phyloP scores from a whole-genome alignment of 2,329 filamentous ascomycete species.

The Rhinocladiella similis region DNA sequence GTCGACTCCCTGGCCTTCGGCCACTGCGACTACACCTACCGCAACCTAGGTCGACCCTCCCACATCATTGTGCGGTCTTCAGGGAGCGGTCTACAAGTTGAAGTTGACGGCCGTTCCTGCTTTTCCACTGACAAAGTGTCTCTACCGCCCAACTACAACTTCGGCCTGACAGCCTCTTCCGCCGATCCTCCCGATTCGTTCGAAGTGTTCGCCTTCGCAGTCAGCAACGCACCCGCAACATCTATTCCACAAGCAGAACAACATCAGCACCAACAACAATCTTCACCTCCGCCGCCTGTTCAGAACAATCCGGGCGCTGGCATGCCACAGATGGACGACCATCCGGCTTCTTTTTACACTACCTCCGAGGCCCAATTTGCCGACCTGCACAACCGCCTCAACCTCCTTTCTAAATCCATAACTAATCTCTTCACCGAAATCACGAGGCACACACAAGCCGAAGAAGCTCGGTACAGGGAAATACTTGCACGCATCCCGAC shows the following conservation, averaged over 20 bases:
- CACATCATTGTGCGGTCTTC: conserved; percentile 74
- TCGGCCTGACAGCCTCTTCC: conserved; percentile 84
- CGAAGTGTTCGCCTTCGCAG: conserved; percentile 83
- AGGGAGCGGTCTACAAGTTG: conserved; percentile 66
- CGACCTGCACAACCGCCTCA: conserved; percentile 81
- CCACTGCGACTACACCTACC: conserved; percentile 86
- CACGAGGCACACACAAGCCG: conserved; percentile 53
- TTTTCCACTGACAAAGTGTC: conserved; percentile 64
- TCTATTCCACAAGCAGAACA: conserved; percentile 35
- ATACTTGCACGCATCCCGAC: conserved; percentile 41
- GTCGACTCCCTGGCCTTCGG: conserved; percentile 89
- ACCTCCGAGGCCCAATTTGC: conserved; percentile 65
- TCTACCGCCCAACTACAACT: conserved; percentile 77
- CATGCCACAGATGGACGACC: conserved; percentile 40
- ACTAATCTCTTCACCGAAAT: conserved; percentile 54
- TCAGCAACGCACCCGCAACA: conserved; percentile 43
- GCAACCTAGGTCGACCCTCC: conserved; percentile 84
- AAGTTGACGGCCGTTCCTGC: conserved; percentile 76
- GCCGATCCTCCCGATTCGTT: conserved; percentile 93
- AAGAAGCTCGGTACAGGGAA: conserved; percentile 56
- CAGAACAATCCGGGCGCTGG: conserved; percentile 23
- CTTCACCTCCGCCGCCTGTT: conserved; percentile 19
- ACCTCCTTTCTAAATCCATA: conserved; percentile 60
- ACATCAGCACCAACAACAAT: conserved; percentile 34
- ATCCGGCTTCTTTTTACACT: conserved; percentile 46